Evolutionary conservation across 2,329 filamentous ascomycete species (phyloP), one percentile per base, ranked within the genome.

Genomic region (Aureobasidium sp.): DNA sequence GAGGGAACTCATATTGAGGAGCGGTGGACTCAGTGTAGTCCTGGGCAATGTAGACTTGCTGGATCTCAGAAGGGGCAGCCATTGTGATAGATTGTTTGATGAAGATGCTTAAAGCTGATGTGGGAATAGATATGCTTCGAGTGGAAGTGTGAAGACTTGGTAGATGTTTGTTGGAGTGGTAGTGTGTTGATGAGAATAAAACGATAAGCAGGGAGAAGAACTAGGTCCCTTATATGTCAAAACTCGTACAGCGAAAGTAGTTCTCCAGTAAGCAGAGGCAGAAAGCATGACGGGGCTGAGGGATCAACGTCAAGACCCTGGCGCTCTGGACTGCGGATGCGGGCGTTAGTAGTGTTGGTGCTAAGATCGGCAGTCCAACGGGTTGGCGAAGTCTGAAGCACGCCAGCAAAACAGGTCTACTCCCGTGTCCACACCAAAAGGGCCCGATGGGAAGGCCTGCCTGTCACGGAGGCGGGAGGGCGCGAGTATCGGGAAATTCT

Each of bases 1-100:
- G 72, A 51, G 73, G 68, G 63, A 79, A 79, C 66, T 76, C 75
- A 65, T 77, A 73, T 61, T 76, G 75, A 49, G 75, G 72, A 41
- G 67, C 69, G 66, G 74, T 72, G 36, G 76, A 73, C 64, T 75
- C 74, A 21, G 73, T 74, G 68, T 74, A 76, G 63, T 71, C 68
- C 54, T 73, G 69, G 44, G 73, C 67, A 50, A 74, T 66, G 69
- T 76, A 78, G 64, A 75, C 70, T 41, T 50, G 44, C 45, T 59
- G 57, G 59, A 63, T 67, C 53, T 71, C 66, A 7, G 66, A 67
- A 29, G 66, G 60, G 42, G 67, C 62, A 61, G 70, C 66, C 70
- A 69, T 71, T 64, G 49, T 66, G 53, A 53, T 10, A 29, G 3
- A 8, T 47, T 44, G 29, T 42, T 41, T 34, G 50, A 34, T 10